Conservation (phyloP, 2,329 filamentous ascomycete species). For the Sporothrix luriei region DNA sequence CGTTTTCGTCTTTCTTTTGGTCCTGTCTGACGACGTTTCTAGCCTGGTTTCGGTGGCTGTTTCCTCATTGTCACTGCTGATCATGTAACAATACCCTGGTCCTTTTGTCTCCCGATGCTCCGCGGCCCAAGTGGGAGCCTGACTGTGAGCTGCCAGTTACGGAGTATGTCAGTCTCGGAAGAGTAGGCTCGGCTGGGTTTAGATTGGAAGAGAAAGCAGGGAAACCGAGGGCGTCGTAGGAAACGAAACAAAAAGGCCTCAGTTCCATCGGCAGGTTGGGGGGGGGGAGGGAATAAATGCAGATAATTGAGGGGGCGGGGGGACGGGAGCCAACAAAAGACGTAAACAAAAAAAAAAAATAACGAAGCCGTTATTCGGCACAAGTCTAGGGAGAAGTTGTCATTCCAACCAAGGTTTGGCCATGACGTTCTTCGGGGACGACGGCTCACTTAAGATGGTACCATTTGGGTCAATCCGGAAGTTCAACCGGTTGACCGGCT, state of each 20-base stretch:
- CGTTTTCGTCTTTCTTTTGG: not conserved
- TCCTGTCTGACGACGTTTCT: not conserved
- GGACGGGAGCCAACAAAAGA: not conserved
- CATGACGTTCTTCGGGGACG: not conserved
- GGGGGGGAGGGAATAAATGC: not conserved
- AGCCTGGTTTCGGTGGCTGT: not conserved
- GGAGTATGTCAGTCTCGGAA: slow-evolving; percentile 7
- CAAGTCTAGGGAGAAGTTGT: not conserved
- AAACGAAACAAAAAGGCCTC: not conserved
- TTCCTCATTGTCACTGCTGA: slow-evolving; percentile 13
- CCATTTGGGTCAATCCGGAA: not conserved
- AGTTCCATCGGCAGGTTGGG: not conserved
- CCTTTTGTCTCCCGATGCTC: slow-evolving; percentile 9
- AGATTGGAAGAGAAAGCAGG: too few species aligned
- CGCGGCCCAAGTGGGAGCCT: not conserved
- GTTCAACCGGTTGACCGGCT: not conserved
- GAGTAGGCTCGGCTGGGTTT: too few species aligned
- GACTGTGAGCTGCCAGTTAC: too few species aligned
- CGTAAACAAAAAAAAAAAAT: not conserved
- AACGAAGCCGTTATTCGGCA: not conserved
- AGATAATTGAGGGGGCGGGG: not conserved
- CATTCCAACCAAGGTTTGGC: not conserved
- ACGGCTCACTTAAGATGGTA: not conserved
- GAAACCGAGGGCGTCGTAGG: not conserved
- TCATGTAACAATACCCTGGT: slow-evolving; percentile 20